phyloP scores from a whole-genome alignment of 768 basidiomycete species.

The Boletales sp. region DNA sequence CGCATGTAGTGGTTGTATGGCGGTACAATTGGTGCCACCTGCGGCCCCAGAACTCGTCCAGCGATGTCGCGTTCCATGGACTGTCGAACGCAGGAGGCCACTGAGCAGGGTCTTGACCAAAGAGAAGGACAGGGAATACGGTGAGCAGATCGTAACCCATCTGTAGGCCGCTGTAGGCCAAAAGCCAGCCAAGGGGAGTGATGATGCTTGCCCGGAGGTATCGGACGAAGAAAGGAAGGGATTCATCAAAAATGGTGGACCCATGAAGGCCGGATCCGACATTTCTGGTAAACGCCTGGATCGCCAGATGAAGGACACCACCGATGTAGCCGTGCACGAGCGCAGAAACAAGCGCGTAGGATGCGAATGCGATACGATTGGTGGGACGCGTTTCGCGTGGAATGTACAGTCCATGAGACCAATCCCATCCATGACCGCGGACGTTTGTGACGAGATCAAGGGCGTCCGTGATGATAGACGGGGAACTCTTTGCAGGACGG shows the following conservation, averaged over 20 bases:
- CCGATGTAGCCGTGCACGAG: constrained; percentile 36
- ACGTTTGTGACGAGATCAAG: constrained; percentile 49
- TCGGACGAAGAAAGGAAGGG: constrained; percentile 21
- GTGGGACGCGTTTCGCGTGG: constrained; percentile 38
- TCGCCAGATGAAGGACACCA: constrained; percentile 43
- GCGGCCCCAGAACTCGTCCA: background rate
- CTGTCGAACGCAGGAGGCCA: background rate
- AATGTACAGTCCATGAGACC: constrained; percentile 37
- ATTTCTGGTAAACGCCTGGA: constrained; percentile 44
- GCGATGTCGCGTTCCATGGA: background rate
- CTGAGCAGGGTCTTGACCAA: background rate
- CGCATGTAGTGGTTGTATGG: background rate
- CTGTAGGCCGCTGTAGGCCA: constrained; percentile 44
- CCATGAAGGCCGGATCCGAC: constrained; percentile 24
- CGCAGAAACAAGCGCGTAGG: constrained; percentile 31
- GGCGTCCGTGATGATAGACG: constrained; percentile 31
- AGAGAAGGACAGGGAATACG: background rate
- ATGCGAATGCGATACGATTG: constrained; percentile 36
- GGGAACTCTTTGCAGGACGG: constrained; percentile 1
- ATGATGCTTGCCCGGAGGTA: constrained; percentile 41
- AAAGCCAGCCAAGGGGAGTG: constrained; percentile 39
- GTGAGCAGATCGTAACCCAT: constrained; percentile 1
- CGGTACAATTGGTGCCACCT: constrained; percentile 1
- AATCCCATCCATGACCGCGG: constrained; percentile 64
- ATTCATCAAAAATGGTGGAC: constrained; percentile 28